Conservation (phyloP, 202 grass and related monocot genomes). For the Cymbopogon flexuosus region DNA sequence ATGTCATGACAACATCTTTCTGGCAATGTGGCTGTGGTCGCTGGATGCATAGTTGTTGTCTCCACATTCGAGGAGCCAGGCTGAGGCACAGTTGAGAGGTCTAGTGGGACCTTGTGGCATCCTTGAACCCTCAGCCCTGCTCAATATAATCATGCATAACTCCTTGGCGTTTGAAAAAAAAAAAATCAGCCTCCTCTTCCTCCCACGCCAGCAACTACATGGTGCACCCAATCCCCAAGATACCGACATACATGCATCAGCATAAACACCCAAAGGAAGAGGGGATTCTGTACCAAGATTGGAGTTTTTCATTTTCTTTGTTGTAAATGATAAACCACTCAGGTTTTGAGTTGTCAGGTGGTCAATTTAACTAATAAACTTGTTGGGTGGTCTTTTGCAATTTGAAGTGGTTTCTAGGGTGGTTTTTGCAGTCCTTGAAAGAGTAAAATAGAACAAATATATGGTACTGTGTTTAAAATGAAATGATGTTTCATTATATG, state of each 20-base stretch:
- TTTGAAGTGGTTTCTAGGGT: background rate
- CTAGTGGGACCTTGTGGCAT: background rate
- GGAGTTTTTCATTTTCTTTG: background rate
- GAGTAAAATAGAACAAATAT: conserved; percentile 3
- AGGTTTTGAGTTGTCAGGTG: background rate
- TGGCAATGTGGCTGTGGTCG: background rate
- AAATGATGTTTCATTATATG: conserved; percentile 9
- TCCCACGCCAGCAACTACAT: background rate
- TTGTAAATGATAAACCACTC: background rate
- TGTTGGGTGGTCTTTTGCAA: background rate
- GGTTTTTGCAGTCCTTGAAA: background rate
- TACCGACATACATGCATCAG: background rate
- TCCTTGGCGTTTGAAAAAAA: background rate
- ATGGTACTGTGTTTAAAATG: background rate
- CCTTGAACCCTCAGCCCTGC: background rate
- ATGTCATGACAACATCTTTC: background rate
- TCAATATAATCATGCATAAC: background rate
- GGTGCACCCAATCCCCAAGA: background rate
- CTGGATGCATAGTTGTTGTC: background rate
- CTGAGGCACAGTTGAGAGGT: background rate
- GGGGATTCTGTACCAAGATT: background rate
- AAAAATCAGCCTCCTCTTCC: background rate
- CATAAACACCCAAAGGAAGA: background rate
- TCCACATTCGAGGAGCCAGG: background rate
- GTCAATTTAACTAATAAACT: background rate